Base-by-base conservation (phyloP, 2,329 filamentous ascomycete genomes). In the Apiospora arundinis region DNA sequence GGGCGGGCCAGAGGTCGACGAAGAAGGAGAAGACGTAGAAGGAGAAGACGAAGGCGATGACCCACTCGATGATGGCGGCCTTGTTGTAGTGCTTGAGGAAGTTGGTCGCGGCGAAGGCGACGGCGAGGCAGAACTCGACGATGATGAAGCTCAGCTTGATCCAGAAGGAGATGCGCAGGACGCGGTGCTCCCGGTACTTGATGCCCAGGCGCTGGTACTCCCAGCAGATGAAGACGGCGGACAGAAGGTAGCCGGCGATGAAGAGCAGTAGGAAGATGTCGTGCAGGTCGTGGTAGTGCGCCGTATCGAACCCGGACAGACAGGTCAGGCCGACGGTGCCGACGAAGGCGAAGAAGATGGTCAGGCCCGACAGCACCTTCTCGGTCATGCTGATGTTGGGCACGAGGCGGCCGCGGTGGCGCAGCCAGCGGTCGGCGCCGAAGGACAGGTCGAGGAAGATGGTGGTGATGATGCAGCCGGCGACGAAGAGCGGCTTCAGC, bases 151-250 rank as follows among this genome's bases (percentile, higher is more conserved):
- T 75, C 40, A 97, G 87, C 83, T 99, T 99, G 79, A 96, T 86
- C 89, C 91, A 95, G 85, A 98, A 98, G 71, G 93, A 96, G 72
- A 87, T 81, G 67, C 91, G 89, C 14, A 99, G 88, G 74, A 96
- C 84, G 70, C 87, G 88, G 82, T 95, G 89, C 72, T 95, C 84
- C 74, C 92, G 92, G 84, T 95, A 93, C 86, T 89, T 45, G 32
- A 92, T 90, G 37, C 95, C 94, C 1, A 98, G 87, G 2, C 93
- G 91, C 78, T 96, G 92, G 81, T 97, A 98, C 81, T 98, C 95
- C 84, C 90, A 91, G 85, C 95, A 98, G 75, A 95, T 92, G 82
- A 95, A 95, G 75, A 98, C 88, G 70, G 95, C 95, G 5, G 92
- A 94, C 70, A 97, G 79, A 70, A 98, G 85, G 81, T 97, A 98